These are phyloP conservation scores for Pleurotus pulmonarius DNA, from an alignment of 768 basidiomycete genomes.

Conservation along the genomic window DNA sequence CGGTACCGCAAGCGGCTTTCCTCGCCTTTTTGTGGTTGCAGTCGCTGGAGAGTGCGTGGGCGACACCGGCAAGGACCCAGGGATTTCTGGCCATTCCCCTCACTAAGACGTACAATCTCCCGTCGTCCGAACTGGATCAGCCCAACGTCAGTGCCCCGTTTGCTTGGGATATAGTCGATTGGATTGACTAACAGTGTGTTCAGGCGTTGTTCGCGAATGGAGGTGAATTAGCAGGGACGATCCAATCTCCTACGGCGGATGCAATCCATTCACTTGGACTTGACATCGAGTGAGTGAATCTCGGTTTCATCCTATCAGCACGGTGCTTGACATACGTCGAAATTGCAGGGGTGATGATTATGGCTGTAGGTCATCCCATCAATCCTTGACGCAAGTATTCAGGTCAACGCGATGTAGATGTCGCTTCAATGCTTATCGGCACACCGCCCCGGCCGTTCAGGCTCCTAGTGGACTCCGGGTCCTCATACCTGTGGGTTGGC, in stretches of 20 bases:
- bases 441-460: constrained; percentile 56
- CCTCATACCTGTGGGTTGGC: constrained; percentile 66
- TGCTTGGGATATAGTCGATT: neutral
- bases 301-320: neutral
- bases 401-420: constrained; percentile 17
- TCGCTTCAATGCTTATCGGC: constrained; percentile 59
- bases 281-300: constrained; percentile 58
- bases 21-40: neutral
- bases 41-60: neutral
- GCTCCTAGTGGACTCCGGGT: constrained; percentile 69
- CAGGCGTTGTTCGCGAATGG: neutral
- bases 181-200: neutral
- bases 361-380: constrained; percentile 22
- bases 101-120: neutral
- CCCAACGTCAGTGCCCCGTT: neutral
- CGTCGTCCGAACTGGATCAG: neutral
- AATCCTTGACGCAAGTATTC: neutral
- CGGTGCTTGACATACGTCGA: neutral
- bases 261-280: constrained; percentile 58
- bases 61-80: neutral
- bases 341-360: constrained; percentile 36
- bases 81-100: neutral
- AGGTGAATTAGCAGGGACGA: neutral
- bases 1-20: neutral
- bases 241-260: neutral